Conservation (phyloP, 805 yeast genomes). For the Yarrowia bubula region DNA sequence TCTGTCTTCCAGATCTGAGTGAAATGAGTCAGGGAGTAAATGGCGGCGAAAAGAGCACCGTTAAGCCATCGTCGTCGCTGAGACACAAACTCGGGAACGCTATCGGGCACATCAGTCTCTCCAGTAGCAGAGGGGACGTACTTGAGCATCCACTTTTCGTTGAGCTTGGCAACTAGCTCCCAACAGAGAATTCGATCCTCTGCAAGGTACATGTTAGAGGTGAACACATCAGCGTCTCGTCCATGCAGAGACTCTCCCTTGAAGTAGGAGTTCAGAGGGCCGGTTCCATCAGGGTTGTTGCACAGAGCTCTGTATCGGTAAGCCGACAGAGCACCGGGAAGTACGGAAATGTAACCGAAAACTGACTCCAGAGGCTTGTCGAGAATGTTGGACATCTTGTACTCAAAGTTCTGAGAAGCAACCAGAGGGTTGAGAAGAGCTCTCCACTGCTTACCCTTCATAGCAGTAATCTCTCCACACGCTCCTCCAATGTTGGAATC, state of each 20-base stretch:
- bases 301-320: slow-evolving; percentile 84
- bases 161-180: slow-evolving; percentile 86
- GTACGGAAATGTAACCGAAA: slow-evolving; percentile 88
- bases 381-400: slow-evolving; percentile 92
- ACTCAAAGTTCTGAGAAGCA: slow-evolving; percentile 95
- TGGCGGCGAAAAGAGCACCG: slow-evolving; percentile 96
- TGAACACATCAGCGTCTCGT: slow-evolving; percentile 72
- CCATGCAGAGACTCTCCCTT: slow-evolving; percentile 73
- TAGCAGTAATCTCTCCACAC: slow-evolving; percentile 94
- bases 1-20: slow-evolving; percentile 83
- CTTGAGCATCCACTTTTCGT: slow-evolving; percentile 83
- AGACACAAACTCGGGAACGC: slow-evolving; percentile 88
- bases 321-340: slow-evolving; percentile 96
- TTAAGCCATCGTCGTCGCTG: slow-evolving; percentile 98
- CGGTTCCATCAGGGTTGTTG: slow-evolving; percentile 86
- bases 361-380: slow-evolving; percentile 92
- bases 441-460: slow-evolving; percentile 85
- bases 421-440: slow-evolving; percentile 86
- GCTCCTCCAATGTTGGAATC: slow-evolving; percentile 99
- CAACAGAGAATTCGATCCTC: slow-evolving; percentile 96
- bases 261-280: slow-evolving; percentile 85
- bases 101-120: slow-evolving; percentile 95
- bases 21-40: slow-evolving; percentile 83
- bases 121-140: slow-evolving; percentile 92
- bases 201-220: slow-evolving; percentile 95